These are phyloP conservation scores for Xylaria sp. DNA, from an alignment of 2,329 filamentous ascomycete genomes.

Conservation along the genomic window DNA sequence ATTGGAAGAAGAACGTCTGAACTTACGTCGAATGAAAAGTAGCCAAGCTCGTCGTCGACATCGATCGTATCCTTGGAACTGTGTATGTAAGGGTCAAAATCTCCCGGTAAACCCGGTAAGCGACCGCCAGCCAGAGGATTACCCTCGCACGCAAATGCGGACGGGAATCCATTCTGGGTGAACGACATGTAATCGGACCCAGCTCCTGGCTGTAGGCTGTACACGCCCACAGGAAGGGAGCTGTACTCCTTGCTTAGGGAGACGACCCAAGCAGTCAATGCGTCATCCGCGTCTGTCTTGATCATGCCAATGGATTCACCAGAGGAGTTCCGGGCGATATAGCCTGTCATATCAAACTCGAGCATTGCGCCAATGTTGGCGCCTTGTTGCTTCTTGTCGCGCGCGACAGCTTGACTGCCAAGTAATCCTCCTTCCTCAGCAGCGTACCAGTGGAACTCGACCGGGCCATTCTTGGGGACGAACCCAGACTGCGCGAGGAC, in stretches of 20 bases:
- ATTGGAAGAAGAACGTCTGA: background rate
- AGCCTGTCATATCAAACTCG: conserved; percentile 48
- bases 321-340: conserved; percentile 42
- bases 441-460: conserved; percentile 88
- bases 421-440: conserved; percentile 82
- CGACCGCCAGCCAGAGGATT: conserved; percentile 41
- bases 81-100: conserved; percentile 48
- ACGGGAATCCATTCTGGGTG: conserved; percentile 47
- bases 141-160: conserved; percentile 47
- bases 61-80: conserved; percentile 45
- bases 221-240: conserved; percentile 44
- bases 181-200: conserved; percentile 51
- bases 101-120: conserved; percentile 12
- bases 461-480: conserved; percentile 67
- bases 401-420: conserved; percentile 56
- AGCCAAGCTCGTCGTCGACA: conserved; percentile 45
- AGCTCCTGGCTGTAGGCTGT: conserved; percentile 40
- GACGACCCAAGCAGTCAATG: conserved; percentile 45
- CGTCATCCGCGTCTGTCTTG: conserved; percentile 45
- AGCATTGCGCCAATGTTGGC: conserved; percentile 47
- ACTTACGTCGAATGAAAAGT: conserved; percentile 47
- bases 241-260: conserved; percentile 46
- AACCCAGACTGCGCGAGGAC: conserved; percentile 70
- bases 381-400: conserved; percentile 65
- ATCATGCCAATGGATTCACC: conserved; percentile 48